Percentiles rank a stretch among this genome's conserved stretches.
These are phyloP conservation scores for Dactylellina sp. DNA, from an alignment of 2,329 filamentous ascomycete species.

Conservation along the genomic window DNA sequence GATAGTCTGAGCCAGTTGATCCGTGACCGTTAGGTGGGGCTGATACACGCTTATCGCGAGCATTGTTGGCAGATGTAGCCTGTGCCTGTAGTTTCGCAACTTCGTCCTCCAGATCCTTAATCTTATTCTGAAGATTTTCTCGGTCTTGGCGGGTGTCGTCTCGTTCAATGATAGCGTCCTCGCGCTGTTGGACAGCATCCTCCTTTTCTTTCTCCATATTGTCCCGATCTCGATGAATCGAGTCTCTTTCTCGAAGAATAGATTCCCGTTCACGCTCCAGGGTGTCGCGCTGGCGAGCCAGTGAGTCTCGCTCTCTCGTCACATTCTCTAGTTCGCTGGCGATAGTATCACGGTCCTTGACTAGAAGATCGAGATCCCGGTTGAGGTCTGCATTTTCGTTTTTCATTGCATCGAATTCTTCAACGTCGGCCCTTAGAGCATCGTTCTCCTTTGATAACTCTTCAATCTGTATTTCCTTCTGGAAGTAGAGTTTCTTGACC, in stretches of 20 bases:
- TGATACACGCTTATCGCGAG: constrained; percentile 51
- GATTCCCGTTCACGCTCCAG: constrained; percentile 36
- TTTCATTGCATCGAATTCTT: constrained; percentile 36
- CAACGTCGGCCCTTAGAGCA: constrained; percentile 24
- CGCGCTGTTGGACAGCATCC: constrained; percentile 21
- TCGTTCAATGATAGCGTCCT: constrained; percentile 41
- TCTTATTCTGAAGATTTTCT: constrained; percentile 44
- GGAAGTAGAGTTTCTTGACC: constrained; percentile 57
- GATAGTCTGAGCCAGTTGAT: constrained; percentile 49
- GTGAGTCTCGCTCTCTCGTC: constrained; percentile 29
- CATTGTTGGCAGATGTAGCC: constrained; percentile 30
- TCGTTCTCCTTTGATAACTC: constrained; percentile 52
- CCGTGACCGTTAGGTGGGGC: constrained; percentile 29
- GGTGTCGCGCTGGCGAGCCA: constrained; percentile 31
- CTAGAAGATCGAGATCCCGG: constrained; percentile 50
- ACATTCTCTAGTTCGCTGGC: constrained; percentile 21
- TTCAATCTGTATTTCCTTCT: constrained; percentile 49
- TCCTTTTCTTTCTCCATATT: constrained; percentile 25
- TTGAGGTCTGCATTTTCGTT: constrained; percentile 42
- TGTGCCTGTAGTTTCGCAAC: constrained; percentile 51
- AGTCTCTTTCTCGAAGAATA: constrained; percentile 23
- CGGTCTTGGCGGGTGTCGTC: constrained; percentile 47
- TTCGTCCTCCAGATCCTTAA: constrained; percentile 54
- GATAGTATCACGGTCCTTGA: constrained; percentile 42
- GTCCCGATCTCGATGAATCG: constrained; percentile 21